Evolutionary conservation across 176 grass and related monocot species (phyloP).

Genomic region (Rhynchospora breviuscula): DNA sequence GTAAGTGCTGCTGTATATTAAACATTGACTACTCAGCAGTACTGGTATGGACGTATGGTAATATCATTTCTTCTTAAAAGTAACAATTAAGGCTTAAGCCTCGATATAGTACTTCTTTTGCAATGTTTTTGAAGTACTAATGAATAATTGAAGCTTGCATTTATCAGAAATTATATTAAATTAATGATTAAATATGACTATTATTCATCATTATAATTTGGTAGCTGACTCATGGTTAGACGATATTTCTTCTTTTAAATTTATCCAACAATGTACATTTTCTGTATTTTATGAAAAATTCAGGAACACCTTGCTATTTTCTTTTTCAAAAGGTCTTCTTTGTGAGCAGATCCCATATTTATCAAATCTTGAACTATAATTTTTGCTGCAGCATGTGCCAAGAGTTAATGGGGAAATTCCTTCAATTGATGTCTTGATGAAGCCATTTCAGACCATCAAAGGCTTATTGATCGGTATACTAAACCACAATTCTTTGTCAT

Average conservation of each 20-base stretch:
- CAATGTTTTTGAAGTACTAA: too few species aligned
- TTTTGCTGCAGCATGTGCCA: slow-evolving; percentile 47
- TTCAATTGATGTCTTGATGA: slow-evolving; percentile 55
- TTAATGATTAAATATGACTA: too few species aligned
- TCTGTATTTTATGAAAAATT: not conserved
- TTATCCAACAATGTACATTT: not conserved
- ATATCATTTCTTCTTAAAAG: too few species aligned
- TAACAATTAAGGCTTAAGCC: too few species aligned
- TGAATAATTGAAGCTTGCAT: too few species aligned
- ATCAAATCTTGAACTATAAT: slow-evolving; percentile 6
- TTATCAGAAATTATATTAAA: too few species aligned
- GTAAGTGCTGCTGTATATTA: too few species aligned
- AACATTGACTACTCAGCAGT: too few species aligned
- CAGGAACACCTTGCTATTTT: slow-evolving; percentile 4
- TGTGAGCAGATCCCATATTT: not conserved
- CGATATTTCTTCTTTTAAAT: not conserved
- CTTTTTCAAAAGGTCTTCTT: slow-evolving; percentile 13
- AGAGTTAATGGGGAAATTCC: slow-evolving; percentile 66
- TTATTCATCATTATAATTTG: too few species aligned
- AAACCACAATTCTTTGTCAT: not conserved
- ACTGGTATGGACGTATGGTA: too few species aligned
- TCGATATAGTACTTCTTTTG: too few species aligned
- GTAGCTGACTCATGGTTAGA: not conserved
- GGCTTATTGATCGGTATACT: slow-evolving; percentile 43
- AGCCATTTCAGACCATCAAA: slow-evolving; percentile 58